Base-by-base conservation (phyloP, 306 rosid species). In the Inga oerstediana region DNA sequence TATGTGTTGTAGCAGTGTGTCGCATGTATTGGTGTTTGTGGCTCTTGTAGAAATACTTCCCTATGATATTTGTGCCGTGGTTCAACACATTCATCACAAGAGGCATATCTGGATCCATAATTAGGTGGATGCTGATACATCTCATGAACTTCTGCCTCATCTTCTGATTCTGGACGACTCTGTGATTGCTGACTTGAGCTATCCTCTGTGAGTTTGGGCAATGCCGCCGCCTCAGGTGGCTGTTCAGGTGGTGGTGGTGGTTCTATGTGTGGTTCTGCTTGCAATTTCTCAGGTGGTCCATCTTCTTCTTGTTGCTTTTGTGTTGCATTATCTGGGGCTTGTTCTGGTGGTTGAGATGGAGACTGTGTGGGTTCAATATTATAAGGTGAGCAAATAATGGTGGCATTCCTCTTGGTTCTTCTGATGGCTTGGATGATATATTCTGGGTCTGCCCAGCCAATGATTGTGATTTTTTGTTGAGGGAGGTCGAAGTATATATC, bases 401-500 rank as follows among this genome's bases (percentile, higher is more conserved):
- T 91, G 74, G 89, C 93, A 10, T 79, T 82, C 85, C 91, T 94
- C 89, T 97, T 92, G 46, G 97, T 94, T 80, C 90, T 94, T 79
- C 82, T 94, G 35, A 94, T 90, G 62, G 97, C 98, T 86, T 89
- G 89, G 67, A 89, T 77, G 24, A 94, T 86, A 68, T 80, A 86
- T 45, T 94, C 97, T 56, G 89, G 91, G 35, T 94, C 95, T 45
- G 94, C 93, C 97, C 97, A 92, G 59, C 98, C 97, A 27, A 91
- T 85, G 58, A 92, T 84, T 15, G 93, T 94, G 64, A 92, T 10
- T 70, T 94, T 94, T 32, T 94, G 97, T 73, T 92, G 93, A 10
- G 95, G 87, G 75, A 88, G 82, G 77, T 94, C 97, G 35, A 94
- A 82, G 81, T 91, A 84, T 61, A 89, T 68, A 86, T 94, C 91